A percentile compares a stretch with the other conserved stretches of the same genome.
Conservation (phyloP, 2,329 filamentous ascomycete species). For the Lachnellula arida region DNA sequence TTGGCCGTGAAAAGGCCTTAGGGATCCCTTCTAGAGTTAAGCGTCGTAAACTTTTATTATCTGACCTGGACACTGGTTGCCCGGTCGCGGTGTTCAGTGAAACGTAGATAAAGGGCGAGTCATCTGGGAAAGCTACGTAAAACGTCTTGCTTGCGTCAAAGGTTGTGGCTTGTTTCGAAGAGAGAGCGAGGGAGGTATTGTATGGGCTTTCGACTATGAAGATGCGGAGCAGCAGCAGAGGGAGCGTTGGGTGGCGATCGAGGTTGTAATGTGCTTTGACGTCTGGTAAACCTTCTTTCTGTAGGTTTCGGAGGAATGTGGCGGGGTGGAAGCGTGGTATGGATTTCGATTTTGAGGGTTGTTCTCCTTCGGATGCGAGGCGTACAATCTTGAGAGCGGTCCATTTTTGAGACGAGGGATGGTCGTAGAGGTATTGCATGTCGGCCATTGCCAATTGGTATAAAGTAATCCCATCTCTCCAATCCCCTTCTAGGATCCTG, state of each 20-base stretch:
- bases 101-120: constrained; percentile 69
- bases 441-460: constrained; percentile 68
- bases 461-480: constrained; percentile 58
- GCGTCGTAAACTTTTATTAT: constrained; percentile 60
- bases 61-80: constrained; percentile 35
- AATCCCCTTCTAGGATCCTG: constrained; percentile 63
- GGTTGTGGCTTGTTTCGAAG: constrained; percentile 24
- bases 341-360: constrained; percentile 43
- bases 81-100: constrained; percentile 54
- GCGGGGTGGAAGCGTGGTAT: constrained; percentile 74
- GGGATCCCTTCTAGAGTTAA: constrained; percentile 76
- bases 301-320: constrained; percentile 72
- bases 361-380: constrained; percentile 37
- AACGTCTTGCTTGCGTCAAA: constrained; percentile 67
- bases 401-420: constrained; percentile 61
- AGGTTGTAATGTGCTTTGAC: constrained; percentile 83
- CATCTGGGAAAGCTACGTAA: constrained; percentile 78
- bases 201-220: constrained; percentile 80
- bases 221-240: constrained; percentile 70
- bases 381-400: constrained; percentile 55
- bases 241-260: constrained; percentile 63
- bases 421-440: constrained; percentile 60
- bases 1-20: constrained; percentile 72
- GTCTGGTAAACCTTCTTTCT: constrained; percentile 68
- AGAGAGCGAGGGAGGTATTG: constrained; percentile 52